A percentile compares a stretch with the other conserved stretches of the same genome.
phyloP scores from a whole-genome alignment of 139 green algal genomes.

The Tetraselmis chui region DNA sequence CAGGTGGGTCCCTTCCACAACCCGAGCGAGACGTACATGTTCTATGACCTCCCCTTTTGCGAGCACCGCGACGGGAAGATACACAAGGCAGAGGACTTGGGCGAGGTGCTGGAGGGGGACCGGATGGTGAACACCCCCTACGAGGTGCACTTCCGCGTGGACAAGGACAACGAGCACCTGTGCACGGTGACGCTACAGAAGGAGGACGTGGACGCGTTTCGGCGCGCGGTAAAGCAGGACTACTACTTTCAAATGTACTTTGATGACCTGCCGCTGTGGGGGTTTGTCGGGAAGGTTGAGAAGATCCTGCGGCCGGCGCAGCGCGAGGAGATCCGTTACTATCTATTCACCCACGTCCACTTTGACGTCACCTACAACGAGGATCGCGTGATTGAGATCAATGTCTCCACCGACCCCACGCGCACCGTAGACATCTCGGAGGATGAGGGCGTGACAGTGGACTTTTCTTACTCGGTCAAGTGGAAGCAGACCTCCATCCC shows the following conservation, averaged over 20 bases:
- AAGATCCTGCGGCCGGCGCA: slow-evolving; percentile 31
- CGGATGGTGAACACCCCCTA: slow-evolving; percentile 4
- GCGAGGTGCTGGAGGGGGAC: slow-evolving; percentile 11
- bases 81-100: slow-evolving; percentile 7
- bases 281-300: slow-evolving; percentile 85
- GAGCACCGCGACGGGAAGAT: slow-evolving; percentile 7
- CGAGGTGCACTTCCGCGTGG: slow-evolving; percentile 6
- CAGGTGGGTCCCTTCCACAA: slow-evolving; percentile 12
- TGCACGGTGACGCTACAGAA: slow-evolving; percentile 6
- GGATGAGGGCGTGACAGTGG: slow-evolving; percentile 27
- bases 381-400: slow-evolving; percentile 83
- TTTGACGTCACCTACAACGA: slow-evolving; percentile 87
- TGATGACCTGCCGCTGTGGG: slow-evolving; percentile 95
- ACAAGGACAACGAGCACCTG: slow-evolving; percentile 4
- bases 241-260: slow-evolving; percentile 36
- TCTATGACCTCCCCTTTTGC: slow-evolving; percentile 19
- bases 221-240: slow-evolving; percentile 12
- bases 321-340: slow-evolving; percentile 46
- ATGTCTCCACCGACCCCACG: slow-evolving; percentile 64
- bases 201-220: slow-evolving; percentile 4
- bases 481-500: slow-evolving; percentile 65
- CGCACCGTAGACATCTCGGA: slow-evolving; percentile 74
- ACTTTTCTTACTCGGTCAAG: slow-evolving; percentile 81
- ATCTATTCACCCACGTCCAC: slow-evolving; percentile 91
- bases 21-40: slow-evolving; percentile 19